Conservation (phyloP, 306 rosid species). For the barrel medic (Medicago truncatula) region DNA sequence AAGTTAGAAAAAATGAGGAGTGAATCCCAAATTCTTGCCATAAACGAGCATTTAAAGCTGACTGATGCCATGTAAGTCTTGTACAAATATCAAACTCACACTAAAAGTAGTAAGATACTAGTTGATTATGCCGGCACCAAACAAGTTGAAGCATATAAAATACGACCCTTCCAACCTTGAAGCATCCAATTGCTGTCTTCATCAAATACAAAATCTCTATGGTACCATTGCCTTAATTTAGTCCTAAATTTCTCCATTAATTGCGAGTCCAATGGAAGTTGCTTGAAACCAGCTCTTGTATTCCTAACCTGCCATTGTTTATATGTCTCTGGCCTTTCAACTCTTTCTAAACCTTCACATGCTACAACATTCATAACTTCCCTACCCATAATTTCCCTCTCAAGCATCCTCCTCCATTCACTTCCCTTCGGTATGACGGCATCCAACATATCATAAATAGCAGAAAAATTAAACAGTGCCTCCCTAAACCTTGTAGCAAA, state of each 20-base stretch:
- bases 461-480: constrained; percentile 71
- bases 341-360: constrained; percentile 74
- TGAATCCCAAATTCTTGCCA: no score
- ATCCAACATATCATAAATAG: constrained; percentile 62
- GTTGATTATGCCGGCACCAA: constrained; percentile 65
- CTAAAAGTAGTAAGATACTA: not conserved
- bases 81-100: not conserved
- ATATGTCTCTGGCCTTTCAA: constrained; percentile 82
- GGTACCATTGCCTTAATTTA: constrained; percentile 57
- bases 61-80: no score
- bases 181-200: constrained; percentile 72
- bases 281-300: constrained; percentile 70
- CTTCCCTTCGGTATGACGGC: constrained; percentile 53
- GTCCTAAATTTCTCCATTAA: constrained; percentile 45
- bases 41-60: no score
- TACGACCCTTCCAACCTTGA: constrained; percentile 90
- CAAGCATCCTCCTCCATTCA: constrained; percentile 57
- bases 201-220: constrained; percentile 70
- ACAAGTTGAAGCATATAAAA: constrained; percentile 69
- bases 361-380: constrained; percentile 76
- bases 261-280: constrained; percentile 55
- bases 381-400: constrained; percentile 65
- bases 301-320: constrained; percentile 70
- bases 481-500: constrained; percentile 74
- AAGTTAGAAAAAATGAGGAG: no score